Conservation (phyloP, 108 stramenopile genomes). For the Licmophora abbreviata region DNA sequence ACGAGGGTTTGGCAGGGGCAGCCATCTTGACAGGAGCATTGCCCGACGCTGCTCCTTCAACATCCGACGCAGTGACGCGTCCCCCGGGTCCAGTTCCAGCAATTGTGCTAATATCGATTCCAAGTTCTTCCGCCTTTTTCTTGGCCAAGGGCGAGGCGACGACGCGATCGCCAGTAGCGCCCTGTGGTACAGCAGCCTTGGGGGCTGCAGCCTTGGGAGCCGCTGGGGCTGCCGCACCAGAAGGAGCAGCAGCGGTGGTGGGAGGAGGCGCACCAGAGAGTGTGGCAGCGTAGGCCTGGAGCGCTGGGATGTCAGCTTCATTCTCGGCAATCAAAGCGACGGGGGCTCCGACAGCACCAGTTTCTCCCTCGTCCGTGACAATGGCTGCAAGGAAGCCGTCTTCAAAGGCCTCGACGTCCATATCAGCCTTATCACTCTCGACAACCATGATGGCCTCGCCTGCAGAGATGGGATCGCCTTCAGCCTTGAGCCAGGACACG, state of each 20-base stretch:
- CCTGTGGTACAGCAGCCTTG: slow-evolving; percentile 35
- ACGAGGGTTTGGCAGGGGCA: slow-evolving; percentile 48
- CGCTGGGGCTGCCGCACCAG: slow-evolving; percentile 51
- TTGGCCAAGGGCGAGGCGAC: slow-evolving; percentile 92
- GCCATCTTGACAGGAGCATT: slow-evolving; percentile 44
- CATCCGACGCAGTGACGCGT: slow-evolving; percentile 73
- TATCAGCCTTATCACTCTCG: slow-evolving; percentile 97
- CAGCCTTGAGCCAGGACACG: slow-evolving; percentile 91
- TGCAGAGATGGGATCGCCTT: slow-evolving; percentile 85
- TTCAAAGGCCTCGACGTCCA: slow-evolving; percentile 97
- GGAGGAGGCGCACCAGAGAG: slow-evolving; percentile 44
- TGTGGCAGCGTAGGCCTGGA: slow-evolving; percentile 72
- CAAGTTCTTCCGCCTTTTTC: slow-evolving; percentile 79
- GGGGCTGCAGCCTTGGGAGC: slow-evolving; percentile 45
- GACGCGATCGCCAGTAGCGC: slow-evolving; percentile 75
- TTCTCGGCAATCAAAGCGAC: slow-evolving; percentile 85
- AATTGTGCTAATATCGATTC: slow-evolving; percentile 79
- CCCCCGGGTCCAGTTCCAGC: slow-evolving; percentile 89
- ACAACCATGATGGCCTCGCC: slow-evolving; percentile 97
- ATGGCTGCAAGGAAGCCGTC: slow-evolving; percentile 95
- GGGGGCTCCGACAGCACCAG: slow-evolving; percentile 83
- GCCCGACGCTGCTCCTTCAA: slow-evolving; percentile 58
- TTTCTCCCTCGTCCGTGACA: slow-evolving; percentile 86
- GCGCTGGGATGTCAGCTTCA: slow-evolving; percentile 68
- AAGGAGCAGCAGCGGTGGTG: slow-evolving; percentile 32